Base-by-base conservation (phyloP, 306 rosid species). In the Vigna radiata region DNA sequence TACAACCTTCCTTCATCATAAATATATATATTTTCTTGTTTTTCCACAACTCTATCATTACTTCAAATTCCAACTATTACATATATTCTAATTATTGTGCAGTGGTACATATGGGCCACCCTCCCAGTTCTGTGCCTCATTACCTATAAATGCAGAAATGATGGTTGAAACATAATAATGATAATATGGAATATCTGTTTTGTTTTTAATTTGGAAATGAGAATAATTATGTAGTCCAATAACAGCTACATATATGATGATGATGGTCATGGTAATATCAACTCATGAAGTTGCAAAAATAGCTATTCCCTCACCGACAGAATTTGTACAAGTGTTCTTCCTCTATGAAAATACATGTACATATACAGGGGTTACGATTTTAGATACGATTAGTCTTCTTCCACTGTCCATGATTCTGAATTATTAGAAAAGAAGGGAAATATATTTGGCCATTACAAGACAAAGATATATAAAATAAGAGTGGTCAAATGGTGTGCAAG, bases 231-330 rank as follows among this genome's bases (percentile, higher is more conserved):
- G 64, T 9, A 23, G 15, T 56, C 29, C 69, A 68, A 69, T 48
- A 33, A 54, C 1, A 70, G 15, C 13, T 6, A 61, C 61, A 47
- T n/a, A n/a, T n/a, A n/a, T 55, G 16, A 47, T 70, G 73, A 23
- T 37, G 61, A 50, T 70, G 18, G 65, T 10, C 3, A 29, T 29
- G 33, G 4, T 29, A 29, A 21, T 70, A 53, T 48, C 18, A 62
- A 33, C 19, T n/a, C 3, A 27, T 0, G 75, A 71, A 77, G 70
- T 43, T 37, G 31, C 36, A 56, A 82, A 46, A 59, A 43, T 61
- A 74, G 64, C 16, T 41, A n/a, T n/a, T 67, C 15, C 65, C 62
- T 52, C 80, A 19, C 86, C 70, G 83, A 83, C 81, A 73, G 50
- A 2, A 29, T 59, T 67, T 50, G 63, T 29, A 5, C 16, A 72